Percentiles rank a stretch among this genome's conserved stretches.
These are phyloP conservation scores for Phytophthora pistaciae DNA, from an alignment of 352 stramenopile genomes.

Conservation along the genomic window DNA sequence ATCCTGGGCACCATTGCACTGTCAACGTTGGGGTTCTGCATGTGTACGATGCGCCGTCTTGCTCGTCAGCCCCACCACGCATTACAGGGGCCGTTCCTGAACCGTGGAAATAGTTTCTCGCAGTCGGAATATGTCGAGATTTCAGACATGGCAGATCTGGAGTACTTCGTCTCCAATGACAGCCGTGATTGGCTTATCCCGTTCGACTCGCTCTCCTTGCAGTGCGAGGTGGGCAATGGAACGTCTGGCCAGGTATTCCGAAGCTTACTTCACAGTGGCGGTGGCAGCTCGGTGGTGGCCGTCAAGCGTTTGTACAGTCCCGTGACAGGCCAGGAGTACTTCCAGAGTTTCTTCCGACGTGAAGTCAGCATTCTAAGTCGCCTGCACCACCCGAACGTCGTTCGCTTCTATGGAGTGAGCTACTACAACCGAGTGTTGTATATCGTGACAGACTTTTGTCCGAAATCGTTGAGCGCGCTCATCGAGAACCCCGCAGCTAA, in stretches of 20 bases:
- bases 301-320: conserved; percentile 91
- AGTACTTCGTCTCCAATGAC: conserved; percentile 91
- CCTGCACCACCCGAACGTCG: conserved; percentile 90
- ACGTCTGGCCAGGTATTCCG: conserved; percentile 92
- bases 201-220: conserved; percentile 89
- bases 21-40: conserved; percentile 86
- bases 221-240: conserved; percentile 87
- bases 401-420: conserved; percentile 91
- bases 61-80: conserved; percentile 76
- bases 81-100: conserved; percentile 50
- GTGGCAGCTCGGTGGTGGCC: conserved; percentile 85
- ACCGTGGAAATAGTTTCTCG: conserved; percentile 77
- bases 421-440: conserved; percentile 93
- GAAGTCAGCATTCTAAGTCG: conserved; percentile 90
- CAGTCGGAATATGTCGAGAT: conserved; percentile 89
- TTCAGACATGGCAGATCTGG: conserved; percentile 85
- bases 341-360: conserved; percentile 91
- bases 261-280: conserved; percentile 84
- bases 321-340: conserved; percentile 89
- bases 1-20: conserved; percentile 83
- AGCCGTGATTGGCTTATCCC: conserved; percentile 91
- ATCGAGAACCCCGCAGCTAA: conserved; percentile 84
- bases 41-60: conserved; percentile 87
- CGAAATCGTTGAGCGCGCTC: conserved; percentile 79
- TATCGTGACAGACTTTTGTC: conserved; percentile 93